A percentile compares a stretch with the other conserved stretches of the same genome.
These are phyloP conservation scores for Pichia sp. DNA, from an alignment of 1,139 yeast species.

Conservation along the genomic window DNA sequence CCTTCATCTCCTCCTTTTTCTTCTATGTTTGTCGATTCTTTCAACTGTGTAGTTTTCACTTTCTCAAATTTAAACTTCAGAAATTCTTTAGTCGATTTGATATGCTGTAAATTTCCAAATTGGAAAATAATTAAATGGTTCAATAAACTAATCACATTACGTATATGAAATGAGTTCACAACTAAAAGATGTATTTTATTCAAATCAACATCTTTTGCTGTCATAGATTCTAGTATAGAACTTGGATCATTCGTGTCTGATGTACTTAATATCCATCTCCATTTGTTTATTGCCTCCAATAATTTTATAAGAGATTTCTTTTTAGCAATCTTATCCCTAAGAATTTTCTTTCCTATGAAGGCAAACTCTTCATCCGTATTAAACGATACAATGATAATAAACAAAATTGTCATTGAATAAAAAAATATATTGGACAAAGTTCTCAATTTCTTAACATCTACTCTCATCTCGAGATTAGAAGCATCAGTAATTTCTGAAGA, in stretches of 20 bases:
- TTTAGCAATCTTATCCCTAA: no score
- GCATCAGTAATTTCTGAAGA: conserved; percentile 18
- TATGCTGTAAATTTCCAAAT: conserved; percentile 50
- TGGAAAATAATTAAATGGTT: conserved; percentile 56
- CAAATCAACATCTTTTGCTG: conserved; percentile 8
- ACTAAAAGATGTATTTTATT: conserved; percentile 7
- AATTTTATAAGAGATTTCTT: no score
- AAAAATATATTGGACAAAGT: conserved; percentile 29
- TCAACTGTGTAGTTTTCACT: background rate
- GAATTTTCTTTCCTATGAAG: background rate
- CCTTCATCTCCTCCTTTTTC: conserved; percentile 8
- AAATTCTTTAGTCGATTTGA: conserved; percentile 43
- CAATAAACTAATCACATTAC: conserved; percentile 50
- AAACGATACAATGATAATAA: conserved; percentile 15
- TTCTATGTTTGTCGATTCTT: background rate
- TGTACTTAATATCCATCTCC: conserved; percentile 50
- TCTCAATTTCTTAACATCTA: conserved; percentile 9
- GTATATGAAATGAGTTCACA: conserved; percentile 30
- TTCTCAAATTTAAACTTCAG: conserved; percentile 30
- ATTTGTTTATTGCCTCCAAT: conserved; percentile 45
- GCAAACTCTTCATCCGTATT: conserved; percentile 16
- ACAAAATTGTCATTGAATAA: conserved; percentile 40
- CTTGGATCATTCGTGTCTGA: conserved; percentile 24
- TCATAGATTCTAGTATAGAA: conserved; percentile 12
- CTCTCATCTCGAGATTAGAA: conserved; percentile 14